phyloP scores from a whole-genome alignment of 306 rosid genomes.

The Cucurbita maxima region DNA sequence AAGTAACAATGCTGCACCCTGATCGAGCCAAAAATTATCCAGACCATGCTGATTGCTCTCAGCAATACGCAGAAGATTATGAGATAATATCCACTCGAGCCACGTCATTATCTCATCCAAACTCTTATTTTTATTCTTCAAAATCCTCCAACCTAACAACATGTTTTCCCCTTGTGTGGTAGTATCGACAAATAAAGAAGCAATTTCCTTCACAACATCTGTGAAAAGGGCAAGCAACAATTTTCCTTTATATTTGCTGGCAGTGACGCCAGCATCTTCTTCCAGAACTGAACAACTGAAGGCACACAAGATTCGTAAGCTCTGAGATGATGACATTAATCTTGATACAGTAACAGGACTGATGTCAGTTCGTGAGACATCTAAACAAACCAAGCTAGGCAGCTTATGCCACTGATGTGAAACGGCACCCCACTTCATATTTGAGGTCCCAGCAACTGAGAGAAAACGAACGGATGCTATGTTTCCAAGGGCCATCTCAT shows the following conservation, averaged over 20 bases:
- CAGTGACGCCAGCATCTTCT: conserved; percentile 49
- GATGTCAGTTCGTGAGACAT: conserved; percentile 89
- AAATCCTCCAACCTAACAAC: conserved; percentile 77
- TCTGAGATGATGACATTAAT: conserved; percentile 53
- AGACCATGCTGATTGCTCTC: conserved; percentile 91
- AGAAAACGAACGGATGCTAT: conserved; percentile 63
- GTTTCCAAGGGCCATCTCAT: conserved; percentile 73
- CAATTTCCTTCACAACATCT: conserved; percentile 71
- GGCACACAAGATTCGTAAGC: conserved; percentile 76
- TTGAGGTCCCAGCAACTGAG: conserved; percentile 83
- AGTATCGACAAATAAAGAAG: conserved; percentile 56
- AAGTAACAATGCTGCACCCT: conserved; percentile 84
- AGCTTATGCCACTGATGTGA: conserved; percentile 82
- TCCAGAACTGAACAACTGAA: conserved; percentile 78
- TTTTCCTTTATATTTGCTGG: conserved; percentile 61
- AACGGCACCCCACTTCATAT: conserved; percentile 79
- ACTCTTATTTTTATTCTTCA: conserved; percentile 43
- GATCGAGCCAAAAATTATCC: conserved; percentile 87
- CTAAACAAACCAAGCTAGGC: conserved; percentile 73
- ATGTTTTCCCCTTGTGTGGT: conserved; percentile 52
- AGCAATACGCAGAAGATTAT: conserved; percentile 85
- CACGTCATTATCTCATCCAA: conserved; percentile 73
- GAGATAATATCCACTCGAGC: conserved; percentile 99
- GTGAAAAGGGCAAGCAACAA: conserved; percentile 61
- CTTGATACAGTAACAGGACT: conserved; percentile 64